Conservation (phyloP, 164 flowering plant species). For the Annona squamosa region DNA sequence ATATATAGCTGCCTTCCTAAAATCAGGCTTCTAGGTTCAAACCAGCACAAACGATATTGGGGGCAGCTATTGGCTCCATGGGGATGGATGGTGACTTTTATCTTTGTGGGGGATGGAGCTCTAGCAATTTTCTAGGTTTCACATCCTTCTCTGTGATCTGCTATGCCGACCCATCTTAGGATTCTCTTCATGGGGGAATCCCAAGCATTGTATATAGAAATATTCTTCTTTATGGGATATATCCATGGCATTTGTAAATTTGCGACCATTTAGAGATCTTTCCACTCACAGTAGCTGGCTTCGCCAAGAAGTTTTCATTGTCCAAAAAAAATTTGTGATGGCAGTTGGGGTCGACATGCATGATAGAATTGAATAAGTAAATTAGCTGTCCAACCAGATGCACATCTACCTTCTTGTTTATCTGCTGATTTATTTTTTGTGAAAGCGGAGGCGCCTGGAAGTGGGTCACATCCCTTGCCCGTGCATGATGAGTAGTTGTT, state of each 20-base stretch:
- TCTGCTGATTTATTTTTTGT: background rate
- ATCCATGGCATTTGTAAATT: background rate
- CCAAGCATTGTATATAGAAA: background rate
- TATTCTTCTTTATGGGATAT: constrained; percentile 3
- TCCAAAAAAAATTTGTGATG: too few species aligned
- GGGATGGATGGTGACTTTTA: background rate
- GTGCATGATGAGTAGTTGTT: too few species aligned
- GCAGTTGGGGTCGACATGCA: background rate
- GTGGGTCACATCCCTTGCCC: too few species aligned
- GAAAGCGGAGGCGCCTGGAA: too few species aligned
- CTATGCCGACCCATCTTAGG: background rate
- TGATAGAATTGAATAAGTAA: background rate
- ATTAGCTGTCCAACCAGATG: background rate
- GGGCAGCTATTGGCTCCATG: background rate
- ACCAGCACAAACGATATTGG: background rate
- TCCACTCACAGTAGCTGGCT: background rate
- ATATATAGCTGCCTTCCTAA: background rate
- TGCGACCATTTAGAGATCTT: background rate
- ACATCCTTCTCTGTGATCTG: background rate
- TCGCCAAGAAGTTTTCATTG: background rate
- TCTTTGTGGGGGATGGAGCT: background rate
- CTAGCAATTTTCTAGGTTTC: background rate
- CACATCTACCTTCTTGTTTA: background rate
- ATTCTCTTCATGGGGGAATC: background rate
- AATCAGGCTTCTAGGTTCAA: background rate